These are phyloP conservation scores for Kwoniella dejecticola DNA, from an alignment of 768 basidiomycete genomes.

Conservation along the genomic window DNA sequence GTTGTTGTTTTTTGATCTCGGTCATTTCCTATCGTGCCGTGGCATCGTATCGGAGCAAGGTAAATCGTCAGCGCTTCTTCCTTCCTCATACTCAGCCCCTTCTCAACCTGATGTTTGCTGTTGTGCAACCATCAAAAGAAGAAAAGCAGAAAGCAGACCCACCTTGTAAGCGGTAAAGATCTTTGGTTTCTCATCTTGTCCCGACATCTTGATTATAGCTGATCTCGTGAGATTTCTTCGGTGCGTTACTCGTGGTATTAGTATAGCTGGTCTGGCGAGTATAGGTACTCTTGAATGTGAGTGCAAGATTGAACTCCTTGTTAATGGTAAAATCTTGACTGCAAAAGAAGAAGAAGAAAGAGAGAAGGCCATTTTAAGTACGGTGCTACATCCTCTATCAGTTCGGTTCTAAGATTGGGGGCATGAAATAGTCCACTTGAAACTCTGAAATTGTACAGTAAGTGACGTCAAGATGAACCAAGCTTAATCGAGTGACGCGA, in stretches of 20 bases:
- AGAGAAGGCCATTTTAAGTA: conserved; percentile 14
- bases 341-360: conserved; percentile 5
- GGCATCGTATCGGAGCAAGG: too few species aligned
- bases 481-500: too few species aligned
- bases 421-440: too few species aligned
- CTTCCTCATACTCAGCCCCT: too few species aligned
- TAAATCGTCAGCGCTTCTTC: too few species aligned
- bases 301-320: background rate
- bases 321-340: background rate
- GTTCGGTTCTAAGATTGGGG: too few species aligned
- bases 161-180: conserved; percentile 51
- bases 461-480: background rate
- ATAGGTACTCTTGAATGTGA: background rate
- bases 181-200: conserved; percentile 37
- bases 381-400: too few species aligned
- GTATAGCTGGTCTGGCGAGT: background rate
- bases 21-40: conserved; percentile 34
- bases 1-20: conserved; percentile 56
- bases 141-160: background rate
- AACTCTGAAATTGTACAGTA: too few species aligned
- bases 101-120: too few species aligned
- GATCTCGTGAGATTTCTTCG: conserved; percentile 17
- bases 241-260: background rate
- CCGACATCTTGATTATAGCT: conserved; percentile 33
- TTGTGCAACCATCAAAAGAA: too few species aligned